These are phyloP conservation scores for Santalum album DNA, from an alignment of 164 flowering plant species.

Conservation along the genomic window DNA sequence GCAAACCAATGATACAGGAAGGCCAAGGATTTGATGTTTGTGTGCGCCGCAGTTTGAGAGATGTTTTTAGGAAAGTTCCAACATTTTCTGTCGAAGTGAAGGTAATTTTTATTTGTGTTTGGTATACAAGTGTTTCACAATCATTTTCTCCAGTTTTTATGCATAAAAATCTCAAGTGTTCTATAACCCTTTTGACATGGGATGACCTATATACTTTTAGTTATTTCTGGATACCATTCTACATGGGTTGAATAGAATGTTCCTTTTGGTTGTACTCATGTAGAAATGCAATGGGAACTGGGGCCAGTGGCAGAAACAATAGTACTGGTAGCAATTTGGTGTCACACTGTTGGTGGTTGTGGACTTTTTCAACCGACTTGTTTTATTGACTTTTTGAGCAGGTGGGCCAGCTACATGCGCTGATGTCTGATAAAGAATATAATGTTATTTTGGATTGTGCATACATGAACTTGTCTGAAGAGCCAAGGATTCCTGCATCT, in stretches of 20 bases:
- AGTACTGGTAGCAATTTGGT: too few species aligned
- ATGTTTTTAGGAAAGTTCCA: constrained; percentile 91
- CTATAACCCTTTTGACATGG: too few species aligned
- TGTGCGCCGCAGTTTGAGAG: constrained; percentile 87
- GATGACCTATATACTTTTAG: too few species aligned
- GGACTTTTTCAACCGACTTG: background rate
- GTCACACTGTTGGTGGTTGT: background rate
- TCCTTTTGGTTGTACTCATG: too few species aligned
- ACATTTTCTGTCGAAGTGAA: constrained; percentile 74
- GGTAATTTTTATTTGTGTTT: constrained; percentile 38
- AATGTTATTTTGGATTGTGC: constrained; percentile 65
- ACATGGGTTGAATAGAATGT: too few species aligned
- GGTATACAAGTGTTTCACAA: too few species aligned
- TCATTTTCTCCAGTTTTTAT: too few species aligned
- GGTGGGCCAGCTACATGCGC: constrained; percentile 74
- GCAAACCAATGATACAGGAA: constrained; percentile 83
- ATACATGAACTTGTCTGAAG: constrained; percentile 66
- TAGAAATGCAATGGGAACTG: too few species aligned
- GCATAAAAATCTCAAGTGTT: too few species aligned
- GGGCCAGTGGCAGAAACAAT: too few species aligned
- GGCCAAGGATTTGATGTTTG: constrained; percentile 68
- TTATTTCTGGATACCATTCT: too few species aligned
- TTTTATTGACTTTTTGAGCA: constrained; percentile 27
- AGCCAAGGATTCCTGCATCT: constrained; percentile 81
- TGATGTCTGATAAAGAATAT: constrained; percentile 85